These are phyloP conservation scores for Sarocladium oryzae DNA, from an alignment of 2,329 filamentous ascomycete genomes.

Conservation along the genomic window DNA sequence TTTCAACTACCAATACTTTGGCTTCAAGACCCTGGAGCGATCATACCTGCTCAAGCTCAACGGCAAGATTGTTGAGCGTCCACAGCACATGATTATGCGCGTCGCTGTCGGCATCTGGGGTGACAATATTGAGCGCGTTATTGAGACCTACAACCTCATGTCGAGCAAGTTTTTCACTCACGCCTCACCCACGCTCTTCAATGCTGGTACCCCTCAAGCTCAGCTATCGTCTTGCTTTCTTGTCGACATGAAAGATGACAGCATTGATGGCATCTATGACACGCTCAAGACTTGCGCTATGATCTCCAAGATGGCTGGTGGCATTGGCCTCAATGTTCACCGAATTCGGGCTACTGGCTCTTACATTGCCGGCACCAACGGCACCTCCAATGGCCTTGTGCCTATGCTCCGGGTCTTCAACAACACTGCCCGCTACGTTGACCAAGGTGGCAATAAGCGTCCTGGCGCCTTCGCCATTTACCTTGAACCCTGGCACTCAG, in stretches of 20 bases:
- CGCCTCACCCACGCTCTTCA: slow-evolving; percentile 96
- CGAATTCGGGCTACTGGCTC: slow-evolving; percentile 95
- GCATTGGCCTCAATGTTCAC: slow-evolving; percentile 94
- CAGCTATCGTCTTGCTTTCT: slow-evolving; percentile 98
- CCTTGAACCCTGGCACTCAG: slow-evolving; percentile 96
- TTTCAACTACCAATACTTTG: slow-evolving; percentile 99
- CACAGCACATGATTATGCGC: slow-evolving; percentile 99
- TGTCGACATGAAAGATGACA: slow-evolving; percentile 99
- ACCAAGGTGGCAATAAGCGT: slow-evolving; percentile 98
- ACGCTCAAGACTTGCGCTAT: slow-evolving; percentile 98
- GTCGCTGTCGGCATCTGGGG: slow-evolving; percentile 96
- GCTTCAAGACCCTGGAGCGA: slow-evolving; percentile 97
- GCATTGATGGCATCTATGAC: slow-evolving; percentile 98
- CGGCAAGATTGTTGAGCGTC: slow-evolving; percentile 92
- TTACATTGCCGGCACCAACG: slow-evolving; percentile 97
- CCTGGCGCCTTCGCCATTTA: slow-evolving; percentile 98
- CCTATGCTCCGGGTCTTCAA: slow-evolving; percentile 99
- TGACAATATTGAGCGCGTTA: slow-evolving; percentile 85
- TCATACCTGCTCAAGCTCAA: slow-evolving; percentile 95
- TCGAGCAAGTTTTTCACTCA: slow-evolving; percentile 98
- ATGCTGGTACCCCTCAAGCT: slow-evolving; percentile 88
- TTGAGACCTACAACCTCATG: slow-evolving; percentile 99
- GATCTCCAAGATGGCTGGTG: slow-evolving; percentile 99
- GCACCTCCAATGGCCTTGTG: slow-evolving; percentile 93
- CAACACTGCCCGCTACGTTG: slow-evolving; percentile 97